Evolutionary conservation across 2,329 filamentous ascomycete species (phyloP), one percentile per base, ranked within the genome.

Genomic region (Fusarium sp.): DNA sequence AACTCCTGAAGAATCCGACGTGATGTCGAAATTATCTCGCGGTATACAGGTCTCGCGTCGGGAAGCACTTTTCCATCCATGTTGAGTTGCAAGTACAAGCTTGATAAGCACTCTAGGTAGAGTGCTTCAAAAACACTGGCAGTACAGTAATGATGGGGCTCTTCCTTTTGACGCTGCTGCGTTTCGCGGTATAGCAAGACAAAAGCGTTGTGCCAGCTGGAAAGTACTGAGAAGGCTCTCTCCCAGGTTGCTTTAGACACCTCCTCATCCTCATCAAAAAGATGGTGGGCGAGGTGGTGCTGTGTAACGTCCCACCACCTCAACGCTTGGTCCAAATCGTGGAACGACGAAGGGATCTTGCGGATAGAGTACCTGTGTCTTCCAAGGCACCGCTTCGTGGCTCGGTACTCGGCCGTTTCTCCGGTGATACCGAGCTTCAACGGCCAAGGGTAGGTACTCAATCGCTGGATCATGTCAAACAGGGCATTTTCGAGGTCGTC

Each of bases 401-500:
- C 29, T 20, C 29, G 39, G 20, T 58, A 50, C 15, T 66, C 56
- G 6, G 47, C 15, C 16, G 20, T 43, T 12, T 53, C 53, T 18
- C 50, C 64, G 1, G 54, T 43, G 5, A 68, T 55, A 8, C 66
- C 69, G 2, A 70, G 24, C 21, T 63, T 57, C 3, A 73, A 42
- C 9, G 63, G 53, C 71, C 71, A 73, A 0, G 71, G 67, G 18
- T 72, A 71, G 4, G 66, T 73, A 12, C 57, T 68, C 13, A 73
- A 54, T 3, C 71, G 71, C 54, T 74, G 71, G 20, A 71, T 44
- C 44, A 69, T 69, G 21, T 74, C 71, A 21, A 64, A 68, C 9
- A 64, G 16, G 15, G 70, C 70, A 9, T 59, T 53, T 15, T 72
- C 70, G 13, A 69, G 37, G 7, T 68, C 24, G 8, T 71, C 65